Evolutionary conservation across 257 asterid genomes (phyloP), one percentile per base, ranked within the genome.

Genomic region (Linderniella brevidens): DNA sequence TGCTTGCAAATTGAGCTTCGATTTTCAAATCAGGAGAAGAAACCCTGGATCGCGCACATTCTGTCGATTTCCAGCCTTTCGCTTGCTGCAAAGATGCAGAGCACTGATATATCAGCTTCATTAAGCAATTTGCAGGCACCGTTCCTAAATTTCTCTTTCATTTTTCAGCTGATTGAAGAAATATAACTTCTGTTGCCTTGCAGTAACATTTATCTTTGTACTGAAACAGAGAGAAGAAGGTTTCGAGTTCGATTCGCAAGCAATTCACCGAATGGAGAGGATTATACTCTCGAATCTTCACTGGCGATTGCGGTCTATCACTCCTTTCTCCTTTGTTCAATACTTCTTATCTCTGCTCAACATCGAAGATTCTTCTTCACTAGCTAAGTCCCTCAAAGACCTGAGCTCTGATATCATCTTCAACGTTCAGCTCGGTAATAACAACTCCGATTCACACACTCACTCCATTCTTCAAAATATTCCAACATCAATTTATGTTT

Each of bases 251-350:
- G 74, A 71, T 1, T 19, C 62, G 2, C 58, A 52, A 13, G 62
- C 68, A 48, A 42, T 76, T 53, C 66, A 60, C 5, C 73, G 80
- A 53, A 76, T 76, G 86, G 86, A 76, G 72, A 58, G 35, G 19
- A 63, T 72, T 25, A 13, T 76, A 20, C 78, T 76, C 15, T 43
- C 67, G 56, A 48, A 67, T 8, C 80, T 76, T 36, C 56, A 59
- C 18, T 76, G 86, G 86, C 65, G 86, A 45, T 63, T 72, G 73
- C 65, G 86, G 29, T 76, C 76, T 4, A 59, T 76, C 53, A 76
- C 86, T 17, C 86, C 86, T 35, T 72, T 76, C 68, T 72, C 86
- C 8, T 76, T 76, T 37, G 76, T 76, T 58, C 61, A 52, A 10
- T 57, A 56, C 54, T 76, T 73, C 45, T 15, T 62, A 50, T 66